Evolutionary conservation across 176 grass and related monocot species (phyloP), one percentile per base, ranked within the genome.

Genomic region (Stipa capillata): DNA sequence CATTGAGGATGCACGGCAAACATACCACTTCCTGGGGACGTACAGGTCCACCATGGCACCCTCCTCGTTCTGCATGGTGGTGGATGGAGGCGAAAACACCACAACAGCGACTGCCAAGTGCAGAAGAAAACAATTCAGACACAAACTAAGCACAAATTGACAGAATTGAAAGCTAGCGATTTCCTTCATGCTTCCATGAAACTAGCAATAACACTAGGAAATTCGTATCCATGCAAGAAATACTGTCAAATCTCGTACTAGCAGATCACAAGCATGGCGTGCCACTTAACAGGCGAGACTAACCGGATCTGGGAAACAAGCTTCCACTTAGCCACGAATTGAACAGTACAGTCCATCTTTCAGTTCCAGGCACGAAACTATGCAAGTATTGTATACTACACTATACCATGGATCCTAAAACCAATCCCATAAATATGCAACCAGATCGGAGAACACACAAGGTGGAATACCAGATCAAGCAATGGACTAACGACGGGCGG

Each of bases 21-120:
- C 61, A 0, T 68, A 88, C 86, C 86, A 88, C 68, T 88, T 88
- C 81, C 92, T 91, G 47, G 92, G 92, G 73, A 94, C 78, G 34
- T 94, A 94, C 71, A 94, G 92, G 87, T 94, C 92, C 45, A 94
- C 84, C 79, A 73, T 94, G 25, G 72, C 59, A 35, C 92, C 92
- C 74, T 89, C 92, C 55, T 94, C 92, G 71, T 94, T 94, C 86
- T 94, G 92, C 86, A 88, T 88, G 75, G 58, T 60, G 68, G 27
- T 68, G 4, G 74, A 2, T 74, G 23, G 50, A 32, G 66, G 17
- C 8, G 13, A 21, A 0, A 57, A 42, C 14, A 79, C 74, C 13
- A 55, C 81, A 79, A 15, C 49, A 74, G 68, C 39, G 4, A 84
- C 74, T 84, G 50, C 60, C 23, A 18, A 20, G 6, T 1, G 8